Conservation (phyloP, 1,139 yeast genomes). For the Nakaseomyces bracarensis region DNA sequence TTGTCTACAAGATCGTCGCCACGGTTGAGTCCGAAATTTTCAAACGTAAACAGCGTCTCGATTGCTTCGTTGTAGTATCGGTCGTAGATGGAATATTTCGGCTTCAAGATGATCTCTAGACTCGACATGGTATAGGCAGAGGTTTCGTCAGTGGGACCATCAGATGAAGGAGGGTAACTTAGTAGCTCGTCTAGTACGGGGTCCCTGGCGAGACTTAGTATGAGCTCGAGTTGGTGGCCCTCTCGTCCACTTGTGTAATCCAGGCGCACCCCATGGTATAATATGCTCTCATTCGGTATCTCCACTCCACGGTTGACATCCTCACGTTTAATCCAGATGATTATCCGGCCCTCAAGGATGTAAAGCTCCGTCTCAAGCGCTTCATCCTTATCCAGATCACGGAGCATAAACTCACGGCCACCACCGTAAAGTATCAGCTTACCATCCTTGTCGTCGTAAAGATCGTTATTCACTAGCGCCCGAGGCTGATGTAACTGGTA, state of each 20-base stretch:
- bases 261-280: conserved; percentile 30
- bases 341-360: conserved; percentile 31
- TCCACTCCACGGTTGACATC: conserved; percentile 31
- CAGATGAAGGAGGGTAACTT: conserved; percentile 9
- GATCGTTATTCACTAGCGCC: conserved; percentile 11
- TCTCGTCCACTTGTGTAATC: conserved; percentile 12
- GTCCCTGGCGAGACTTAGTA: conserved; percentile 27
- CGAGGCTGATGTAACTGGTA: conserved; percentile 30
- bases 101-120: conserved; percentile 31
- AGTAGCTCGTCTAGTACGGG: conserved; percentile 21
- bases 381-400: conserved; percentile 12
- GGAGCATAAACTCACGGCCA: conserved; percentile 32
- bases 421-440: conserved; percentile 36
- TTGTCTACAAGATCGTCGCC: conserved; percentile 34
- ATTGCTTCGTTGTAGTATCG: conserved; percentile 32
- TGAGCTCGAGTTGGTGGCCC: conserved; percentile 26
- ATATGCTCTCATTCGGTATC: conserved; percentile 30
- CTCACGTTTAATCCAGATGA: conserved; percentile 33
- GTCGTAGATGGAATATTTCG: conserved; percentile 32
- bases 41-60: conserved; percentile 34
- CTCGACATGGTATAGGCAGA: conserved; percentile 15
- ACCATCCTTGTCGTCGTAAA: conserved; percentile 18
- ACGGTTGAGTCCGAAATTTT: conserved; percentile 34
- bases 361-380: conserved; percentile 30
- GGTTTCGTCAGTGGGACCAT: background rate